Evolutionary conservation across 1,139 yeast genomes (phyloP).

Genomic region (Yamadazyma trypodendri): DNA sequence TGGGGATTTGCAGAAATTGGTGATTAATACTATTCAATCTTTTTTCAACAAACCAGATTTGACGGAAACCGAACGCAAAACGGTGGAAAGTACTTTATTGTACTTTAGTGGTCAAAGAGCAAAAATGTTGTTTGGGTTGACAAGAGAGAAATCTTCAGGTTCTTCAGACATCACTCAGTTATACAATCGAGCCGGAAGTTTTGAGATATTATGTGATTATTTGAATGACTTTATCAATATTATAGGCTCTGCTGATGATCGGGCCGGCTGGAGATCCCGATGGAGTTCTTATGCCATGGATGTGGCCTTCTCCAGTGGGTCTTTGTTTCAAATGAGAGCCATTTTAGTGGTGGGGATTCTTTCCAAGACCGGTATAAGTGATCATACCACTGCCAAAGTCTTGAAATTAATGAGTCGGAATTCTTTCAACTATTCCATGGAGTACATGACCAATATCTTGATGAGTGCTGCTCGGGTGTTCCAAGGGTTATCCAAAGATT

Average conservation of each 20-base stretch:
- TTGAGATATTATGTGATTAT: slow-evolving; percentile 66
- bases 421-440: slow-evolving; percentile 28
- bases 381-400: slow-evolving; percentile 53
- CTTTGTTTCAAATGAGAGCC: slow-evolving; percentile 72
- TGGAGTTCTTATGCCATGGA: slow-evolving; percentile 70
- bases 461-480: slow-evolving; percentile 60
- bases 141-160: slow-evolving; percentile 52
- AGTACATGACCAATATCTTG: slow-evolving; percentile 35
- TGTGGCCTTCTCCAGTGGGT: slow-evolving; percentile 58
- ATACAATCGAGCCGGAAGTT: slow-evolving; percentile 48
- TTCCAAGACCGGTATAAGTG: slow-evolving; percentile 63
- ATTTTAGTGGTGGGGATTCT: slow-evolving; percentile 70
- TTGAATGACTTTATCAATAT: slow-evolving; percentile 48
- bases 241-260: slow-evolving; percentile 56
- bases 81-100: slow-evolving; percentile 53
- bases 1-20: slow-evolving; percentile 59
- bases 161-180: slow-evolving; percentile 37
- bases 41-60: slow-evolving; percentile 60
- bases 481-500: slow-evolving; percentile 57
- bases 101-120: slow-evolving; percentile 72
- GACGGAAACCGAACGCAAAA: slow-evolving; percentile 38
- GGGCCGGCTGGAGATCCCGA: slow-evolving; percentile 61
- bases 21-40: slow-evolving; percentile 72
- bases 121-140: slow-evolving; percentile 73
- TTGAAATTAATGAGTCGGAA: slow-evolving; percentile 30